Conservation (phyloP, 352 stramenopile genomes). For the Blastocystis sp. region DNA sequence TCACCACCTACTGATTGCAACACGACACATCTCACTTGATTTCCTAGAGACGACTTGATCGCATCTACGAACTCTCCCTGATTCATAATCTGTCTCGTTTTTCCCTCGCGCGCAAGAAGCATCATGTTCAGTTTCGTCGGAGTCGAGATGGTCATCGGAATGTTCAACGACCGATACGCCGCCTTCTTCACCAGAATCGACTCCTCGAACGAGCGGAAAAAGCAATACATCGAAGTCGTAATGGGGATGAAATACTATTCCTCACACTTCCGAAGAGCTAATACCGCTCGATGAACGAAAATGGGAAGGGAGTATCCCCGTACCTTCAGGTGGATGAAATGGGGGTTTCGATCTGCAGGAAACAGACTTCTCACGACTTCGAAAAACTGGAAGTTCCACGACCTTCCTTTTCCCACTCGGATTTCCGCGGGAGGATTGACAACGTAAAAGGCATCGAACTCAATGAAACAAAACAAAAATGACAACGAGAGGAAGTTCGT, state of each 20-base stretch:
- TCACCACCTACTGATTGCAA: neutral
- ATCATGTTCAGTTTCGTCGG: neutral
- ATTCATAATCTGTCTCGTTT: neutral
- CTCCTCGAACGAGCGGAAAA: neutral
- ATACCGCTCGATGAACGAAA: neutral
- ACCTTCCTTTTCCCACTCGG: neutral
- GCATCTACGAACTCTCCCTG: neutral
- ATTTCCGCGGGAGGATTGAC: neutral
- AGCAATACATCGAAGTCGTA: neutral
- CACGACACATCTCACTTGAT: neutral
- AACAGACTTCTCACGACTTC: neutral
- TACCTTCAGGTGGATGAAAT: neutral
- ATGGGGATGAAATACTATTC: conserved; percentile 20
- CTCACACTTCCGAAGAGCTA: neutral
- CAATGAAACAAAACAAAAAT: neutral
- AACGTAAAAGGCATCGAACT: conserved; percentile 14
- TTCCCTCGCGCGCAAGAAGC: neutral
- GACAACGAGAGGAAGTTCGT: neutral
- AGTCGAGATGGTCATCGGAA: neutral
- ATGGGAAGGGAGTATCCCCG: neutral
- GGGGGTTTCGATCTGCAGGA: neutral
- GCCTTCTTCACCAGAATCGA: conserved; percentile 3
- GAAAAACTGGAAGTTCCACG: conserved; percentile 2
- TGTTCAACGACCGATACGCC: neutral
- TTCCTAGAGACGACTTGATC: neutral